A percentile compares a stretch with the other conserved stretches of the same genome.
These are phyloP conservation scores for Saccharomycopsis vini DNA, from an alignment of 805 yeast species.

Conservation along the genomic window DNA sequence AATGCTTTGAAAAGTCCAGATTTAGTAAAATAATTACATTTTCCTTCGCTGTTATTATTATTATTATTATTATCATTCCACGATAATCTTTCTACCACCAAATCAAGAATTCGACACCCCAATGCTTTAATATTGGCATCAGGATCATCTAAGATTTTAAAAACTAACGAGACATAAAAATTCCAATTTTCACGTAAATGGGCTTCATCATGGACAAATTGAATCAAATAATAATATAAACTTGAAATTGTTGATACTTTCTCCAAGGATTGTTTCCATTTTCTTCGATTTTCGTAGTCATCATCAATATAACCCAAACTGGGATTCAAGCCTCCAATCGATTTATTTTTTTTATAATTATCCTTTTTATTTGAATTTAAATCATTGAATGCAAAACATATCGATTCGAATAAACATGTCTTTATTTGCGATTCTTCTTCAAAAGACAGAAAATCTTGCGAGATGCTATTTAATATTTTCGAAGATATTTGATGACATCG, in stretches of 20 bases:
- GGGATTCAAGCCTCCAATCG: background rate
- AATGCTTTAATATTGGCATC: conserved; percentile 3
- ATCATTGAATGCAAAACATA: background rate
- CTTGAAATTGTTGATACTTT: conserved; percentile 1
- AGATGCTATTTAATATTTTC: background rate
- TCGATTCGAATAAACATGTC: background rate
- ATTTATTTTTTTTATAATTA: too few relatives aligned
- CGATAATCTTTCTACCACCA: background rate
- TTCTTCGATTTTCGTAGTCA: background rate
- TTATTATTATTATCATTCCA: too few relatives aligned
- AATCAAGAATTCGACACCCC: conserved; percentile 3
- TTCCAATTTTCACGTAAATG: conserved; percentile 2
- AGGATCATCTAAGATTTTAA: conserved; percentile 9
- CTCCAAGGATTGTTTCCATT: background rate
- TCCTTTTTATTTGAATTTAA: background rate
- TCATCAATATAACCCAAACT: background rate
- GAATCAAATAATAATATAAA: background rate
- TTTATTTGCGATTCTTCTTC: background rate
- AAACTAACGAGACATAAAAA: background rate
- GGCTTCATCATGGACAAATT: background rate
- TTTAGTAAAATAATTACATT: conserved; percentile 6
- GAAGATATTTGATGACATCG: background rate
- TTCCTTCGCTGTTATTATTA: too few relatives aligned
- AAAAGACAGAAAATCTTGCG: too few relatives aligned
- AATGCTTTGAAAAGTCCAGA: background rate